These are phyloP conservation scores for Alternaria sp. DNA, from an alignment of 2,329 filamentous ascomycete species.

Conservation along the genomic window DNA sequence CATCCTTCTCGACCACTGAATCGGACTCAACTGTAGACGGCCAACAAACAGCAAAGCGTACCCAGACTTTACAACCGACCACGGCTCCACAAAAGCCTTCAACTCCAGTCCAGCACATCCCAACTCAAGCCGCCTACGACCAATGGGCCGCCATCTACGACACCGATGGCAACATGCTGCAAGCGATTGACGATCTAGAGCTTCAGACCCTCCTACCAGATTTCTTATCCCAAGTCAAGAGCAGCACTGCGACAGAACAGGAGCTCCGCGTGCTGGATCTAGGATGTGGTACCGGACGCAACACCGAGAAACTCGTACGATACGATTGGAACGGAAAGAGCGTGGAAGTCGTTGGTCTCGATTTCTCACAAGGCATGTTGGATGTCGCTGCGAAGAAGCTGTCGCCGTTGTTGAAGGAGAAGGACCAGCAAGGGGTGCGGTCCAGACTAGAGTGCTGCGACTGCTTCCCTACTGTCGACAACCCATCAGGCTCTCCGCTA, in stretches of 20 bases:
- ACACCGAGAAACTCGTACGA: conserved; percentile 60
- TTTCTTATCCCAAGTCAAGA: conserved; percentile 50
- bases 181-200: conserved; percentile 66
- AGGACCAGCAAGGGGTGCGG: neutral
- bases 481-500: conserved; percentile 27
- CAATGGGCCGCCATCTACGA: conserved; percentile 66
- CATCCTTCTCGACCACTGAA: conserved; percentile 47
- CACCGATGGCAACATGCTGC: conserved; percentile 70
- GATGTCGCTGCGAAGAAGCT: conserved; percentile 56
- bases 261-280: conserved; percentile 61
- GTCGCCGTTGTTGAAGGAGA: neutral
- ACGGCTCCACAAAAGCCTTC: neutral
- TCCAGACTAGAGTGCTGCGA: conserved; percentile 35
- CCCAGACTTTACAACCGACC: conserved; percentile 4
- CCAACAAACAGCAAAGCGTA: conserved; percentile 25
- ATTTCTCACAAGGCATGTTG: conserved; percentile 65
- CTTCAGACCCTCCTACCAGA: conserved; percentile 59
- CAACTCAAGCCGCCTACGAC: conserved; percentile 57
- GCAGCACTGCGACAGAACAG: neutral
- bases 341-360: conserved; percentile 59
- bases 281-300: conserved; percentile 70
- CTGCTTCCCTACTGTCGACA: conserved; percentile 34
- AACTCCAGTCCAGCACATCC: conserved; percentile 39
- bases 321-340: conserved; percentile 34
- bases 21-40: conserved; percentile 36